Percentiles rank a stretch among this genome's conserved stretches.
Conservation (phyloP, 345 rosid genomes). For the Bruguiera sexangula region DNA sequence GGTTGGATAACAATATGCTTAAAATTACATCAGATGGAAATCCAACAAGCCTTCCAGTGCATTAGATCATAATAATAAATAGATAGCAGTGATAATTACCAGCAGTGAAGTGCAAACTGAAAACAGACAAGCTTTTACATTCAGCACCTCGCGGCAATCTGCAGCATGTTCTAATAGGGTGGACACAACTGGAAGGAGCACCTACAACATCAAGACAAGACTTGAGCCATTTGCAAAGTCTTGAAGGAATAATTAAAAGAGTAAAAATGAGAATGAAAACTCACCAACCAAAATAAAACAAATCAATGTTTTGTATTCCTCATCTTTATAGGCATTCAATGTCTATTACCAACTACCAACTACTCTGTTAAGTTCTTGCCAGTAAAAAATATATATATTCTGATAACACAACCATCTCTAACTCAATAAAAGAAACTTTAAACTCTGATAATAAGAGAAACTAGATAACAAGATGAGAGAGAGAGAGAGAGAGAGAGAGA, state of each 20-base stretch:
- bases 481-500: too few species aligned
- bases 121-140: constrained; percentile 77
- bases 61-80: neutral
- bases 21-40: constrained; percentile 9
- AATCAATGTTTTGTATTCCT: too few species aligned
- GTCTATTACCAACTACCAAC: too few species aligned
- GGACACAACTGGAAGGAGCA: constrained; percentile 61
- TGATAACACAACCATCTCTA: too few species aligned
- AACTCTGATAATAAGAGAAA: too few species aligned
- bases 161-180: constrained; percentile 47
- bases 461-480: too few species aligned
- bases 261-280: constrained; percentile 1
- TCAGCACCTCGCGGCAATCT: constrained; percentile 42
- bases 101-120: constrained; percentile 73
- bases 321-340: too few species aligned
- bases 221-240: constrained; percentile 1
- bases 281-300: too few species aligned
- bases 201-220: constrained; percentile 39
- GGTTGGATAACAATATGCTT: constrained; percentile 8
- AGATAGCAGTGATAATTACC: constrained; percentile 44
- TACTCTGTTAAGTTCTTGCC: too few species aligned
- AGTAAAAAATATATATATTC: too few species aligned
- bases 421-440: too few species aligned
- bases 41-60: neutral
- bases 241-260: neutral